phyloP scores from a whole-genome alignment of 257 asterid species.

The Ajuga chamaepitys region DNA sequence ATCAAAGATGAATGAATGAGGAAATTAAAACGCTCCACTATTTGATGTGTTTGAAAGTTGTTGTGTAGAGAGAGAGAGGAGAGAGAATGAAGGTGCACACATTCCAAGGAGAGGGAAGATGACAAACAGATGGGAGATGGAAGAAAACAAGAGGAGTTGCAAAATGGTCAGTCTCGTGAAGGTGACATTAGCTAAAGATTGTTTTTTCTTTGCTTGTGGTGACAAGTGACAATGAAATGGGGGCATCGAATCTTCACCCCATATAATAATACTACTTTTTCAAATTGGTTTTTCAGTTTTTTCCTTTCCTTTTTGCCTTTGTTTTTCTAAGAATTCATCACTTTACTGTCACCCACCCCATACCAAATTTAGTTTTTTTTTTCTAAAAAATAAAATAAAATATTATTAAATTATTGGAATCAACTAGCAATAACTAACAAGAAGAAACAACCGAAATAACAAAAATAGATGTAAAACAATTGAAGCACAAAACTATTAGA shows the following conservation, averaged over 20 bases:
- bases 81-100: conserved; percentile 40
- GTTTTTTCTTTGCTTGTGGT: conserved; percentile 19
- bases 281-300: conserved; percentile 2
- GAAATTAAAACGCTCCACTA: neutral
- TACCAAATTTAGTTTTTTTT: neutral
- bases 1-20: neutral
- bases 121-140: conserved; percentile 49
- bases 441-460: no score
- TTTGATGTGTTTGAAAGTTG: neutral
- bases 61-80: conserved; percentile 2
- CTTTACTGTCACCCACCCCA: conserved; percentile 13
- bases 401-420: no score
- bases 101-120: conserved; percentile 39
- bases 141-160: conserved; percentile 53
- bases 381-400: no score
- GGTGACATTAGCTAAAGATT: conserved; percentile 34
- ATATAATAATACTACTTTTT: neutral
- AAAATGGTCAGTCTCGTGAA: conserved; percentile 59
- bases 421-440: no score
- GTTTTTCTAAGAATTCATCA: neutral
- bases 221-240: conserved; percentile 24
- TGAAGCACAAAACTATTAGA: no score
- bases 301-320: neutral
- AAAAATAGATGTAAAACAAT: no score
- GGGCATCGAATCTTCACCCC: conserved; percentile 16